Base-by-base conservation (phyloP, 2,329 filamentous ascomycete species). In the Tolypocladium pustulatum region DNA sequence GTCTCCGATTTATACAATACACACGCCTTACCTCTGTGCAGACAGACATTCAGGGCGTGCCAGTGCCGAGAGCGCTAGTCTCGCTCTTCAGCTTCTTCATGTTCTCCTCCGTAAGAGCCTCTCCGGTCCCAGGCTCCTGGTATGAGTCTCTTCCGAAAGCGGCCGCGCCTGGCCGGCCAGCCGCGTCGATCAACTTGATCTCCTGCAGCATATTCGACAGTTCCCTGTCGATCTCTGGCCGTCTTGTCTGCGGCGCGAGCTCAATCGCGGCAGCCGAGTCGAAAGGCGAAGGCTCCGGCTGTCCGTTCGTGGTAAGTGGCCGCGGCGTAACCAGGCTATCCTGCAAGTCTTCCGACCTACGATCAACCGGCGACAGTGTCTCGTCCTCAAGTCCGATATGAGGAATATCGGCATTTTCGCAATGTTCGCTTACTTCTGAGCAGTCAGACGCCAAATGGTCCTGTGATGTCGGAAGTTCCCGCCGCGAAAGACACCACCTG, bases 401-500 rank as follows among this genome's bases (percentile, higher is more conserved):
- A 1, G 74, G 73, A 8, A 76, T 75, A 27, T 72, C 73, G n/a
- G 72, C 70, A 38, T 72, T 75, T 51, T 74, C 70, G 54, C 76
- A 78, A 52, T 75, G 69, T 57, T 76, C 75, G 30, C 72, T 73
- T 36, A 70, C 67, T 56, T 77, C 76, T n/a, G 77, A 79, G 61
- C 77, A 79, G 59, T 79, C 75, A 2, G 76, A 78, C 4, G 65
- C 63, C 7, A 72, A 68, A 1, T 63, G 63, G 7, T 71, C 66
- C 0, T 67, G 65, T 0, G 64, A 63, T 8, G 63, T 54, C 6
- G 59, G 63, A 49, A 53, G 62, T 30, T 57, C 67, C 22, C 68
- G 70, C 37, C 69, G 68, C 5, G 65, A 63, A 66, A 66, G 79
- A 22, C 78, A 82, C 88, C 88, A 90, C 58, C 87, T 83, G 27